Percentiles rank a stretch among this genome's conserved stretches.
Conservation (phyloP, 805 yeast species). For the Huiozyma naganishii region DNA sequence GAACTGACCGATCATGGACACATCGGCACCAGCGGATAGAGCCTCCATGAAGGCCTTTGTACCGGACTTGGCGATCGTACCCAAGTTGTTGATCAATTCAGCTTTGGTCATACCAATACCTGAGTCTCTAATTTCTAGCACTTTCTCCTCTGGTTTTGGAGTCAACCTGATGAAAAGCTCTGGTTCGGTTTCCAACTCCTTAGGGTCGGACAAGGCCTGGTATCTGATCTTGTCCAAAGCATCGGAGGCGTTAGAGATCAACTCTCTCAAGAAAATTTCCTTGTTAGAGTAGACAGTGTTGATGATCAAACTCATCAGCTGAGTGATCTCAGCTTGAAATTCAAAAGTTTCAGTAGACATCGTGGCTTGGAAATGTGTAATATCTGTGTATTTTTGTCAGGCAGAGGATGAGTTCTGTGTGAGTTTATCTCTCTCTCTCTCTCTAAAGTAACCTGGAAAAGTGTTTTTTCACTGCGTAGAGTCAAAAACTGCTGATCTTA, state of each 20-base stretch:
- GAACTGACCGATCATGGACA: slow-evolving; percentile 99
- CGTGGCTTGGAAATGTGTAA: not conserved
- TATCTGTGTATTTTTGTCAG: too few relatives aligned
- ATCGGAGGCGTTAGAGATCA: slow-evolving; percentile 98
- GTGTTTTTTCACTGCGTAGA: too few relatives aligned
- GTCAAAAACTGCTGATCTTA: too few relatives aligned
- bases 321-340: slow-evolving; percentile 99
- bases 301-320: slow-evolving; percentile 99
- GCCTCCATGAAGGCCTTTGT: slow-evolving; percentile 99
- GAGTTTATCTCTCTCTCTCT: too few relatives aligned
- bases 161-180: slow-evolving; percentile 95
- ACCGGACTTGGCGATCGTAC: slow-evolving; percentile 99
- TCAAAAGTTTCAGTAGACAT: slow-evolving; percentile 77
- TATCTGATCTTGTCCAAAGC: slow-evolving; percentile 97
- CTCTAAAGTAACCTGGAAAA: too few relatives aligned
- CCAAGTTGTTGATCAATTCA: slow-evolving; percentile 96
- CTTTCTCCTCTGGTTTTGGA: slow-evolving; percentile 89
- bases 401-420: too few relatives aligned
- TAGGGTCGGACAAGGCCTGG: slow-evolving; percentile 87
- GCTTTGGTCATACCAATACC: slow-evolving; percentile 99
- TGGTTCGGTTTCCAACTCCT: slow-evolving; percentile 87
- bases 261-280: slow-evolving; percentile 97
- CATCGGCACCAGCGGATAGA: slow-evolving; percentile 98
- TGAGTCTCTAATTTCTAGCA: slow-evolving; percentile 94
- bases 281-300: slow-evolving; percentile 99